These are phyloP conservation scores for Aspergillus pseudoterreus DNA, from an alignment of 2,329 filamentous ascomycete species.

Conservation along the genomic window DNA sequence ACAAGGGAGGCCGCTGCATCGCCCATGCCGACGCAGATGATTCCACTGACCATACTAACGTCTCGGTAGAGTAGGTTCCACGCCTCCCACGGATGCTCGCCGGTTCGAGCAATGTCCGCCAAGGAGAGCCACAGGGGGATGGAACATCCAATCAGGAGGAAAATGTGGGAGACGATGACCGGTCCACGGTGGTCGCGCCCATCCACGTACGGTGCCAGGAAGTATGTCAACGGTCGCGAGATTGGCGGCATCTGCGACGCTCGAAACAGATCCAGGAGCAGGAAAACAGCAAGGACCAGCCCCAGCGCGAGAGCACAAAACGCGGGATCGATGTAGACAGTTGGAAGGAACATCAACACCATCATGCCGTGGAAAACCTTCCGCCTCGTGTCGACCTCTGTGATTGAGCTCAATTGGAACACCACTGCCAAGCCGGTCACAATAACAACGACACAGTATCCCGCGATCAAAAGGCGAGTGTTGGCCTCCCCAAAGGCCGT, in stretches of 20 bases:
- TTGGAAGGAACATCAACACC: constrained; percentile 89
- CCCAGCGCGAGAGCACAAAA: constrained; percentile 78
- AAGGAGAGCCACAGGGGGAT: constrained; percentile 90
- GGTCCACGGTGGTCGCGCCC: constrained; percentile 88
- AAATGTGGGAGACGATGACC: constrained; percentile 94
- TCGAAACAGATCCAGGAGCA: constrained; percentile 82
- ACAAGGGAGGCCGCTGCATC: constrained; percentile 91
- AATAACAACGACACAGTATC: constrained; percentile 71
- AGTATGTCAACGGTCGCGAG: constrained; percentile 77
- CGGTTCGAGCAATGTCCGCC: constrained; percentile 61
- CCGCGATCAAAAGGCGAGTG: constrained; percentile 70
- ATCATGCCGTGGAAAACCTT: constrained; percentile 99
- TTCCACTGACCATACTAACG: constrained; percentile 84
- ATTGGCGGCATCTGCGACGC: constrained; percentile 89
- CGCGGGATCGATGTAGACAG: constrained; percentile 79
- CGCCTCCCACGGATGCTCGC: constrained; percentile 55
- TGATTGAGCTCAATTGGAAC: constrained; percentile 68
- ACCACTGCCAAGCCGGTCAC: constrained; percentile 69
- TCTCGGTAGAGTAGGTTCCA: constrained; percentile 76
- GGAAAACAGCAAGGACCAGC: constrained; percentile 76
- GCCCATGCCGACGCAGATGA: constrained; percentile 91
- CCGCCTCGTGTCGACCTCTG: constrained; percentile 89
- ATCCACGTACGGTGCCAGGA: constrained; percentile 91
- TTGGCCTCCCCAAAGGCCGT: constrained; percentile 69
- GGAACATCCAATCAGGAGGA: constrained; percentile 89